Evolutionary conservation across 371 early-diverging fungal species (phyloP), one percentile per base, ranked within the genome.

Genomic region (Haplosporangium sp.): DNA sequence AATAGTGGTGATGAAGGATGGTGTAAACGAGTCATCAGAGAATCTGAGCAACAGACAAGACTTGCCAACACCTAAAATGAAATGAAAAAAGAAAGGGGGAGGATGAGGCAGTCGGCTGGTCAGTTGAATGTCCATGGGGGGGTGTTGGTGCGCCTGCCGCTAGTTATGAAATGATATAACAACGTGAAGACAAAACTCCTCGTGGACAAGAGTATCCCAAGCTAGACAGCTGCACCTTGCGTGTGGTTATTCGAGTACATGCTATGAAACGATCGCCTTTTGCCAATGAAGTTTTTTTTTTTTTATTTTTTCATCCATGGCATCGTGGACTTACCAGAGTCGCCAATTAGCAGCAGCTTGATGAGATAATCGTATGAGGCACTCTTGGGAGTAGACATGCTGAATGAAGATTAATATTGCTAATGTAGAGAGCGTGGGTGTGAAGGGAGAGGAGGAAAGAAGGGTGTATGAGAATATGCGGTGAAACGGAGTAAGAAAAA

Each of bases 341-440:
- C 99, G 48, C 99, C 99, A 83, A 99, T 99, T 59, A 99, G 88
- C 67, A 99, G 91, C 55, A 99, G 91, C 85, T 99, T 99, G 91
- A 99, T 98, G 73, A 98, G 93, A 85, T 97, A 96, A 85, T 98
- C 99, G 87, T 97, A 97, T 52, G 91, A 90, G 74, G 95, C 94
- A 64, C 89, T 90, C 81, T 95, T 95, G 80, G 89, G 89, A 41
- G 93, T 89, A 51, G 95, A 76, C 95, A 95, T 95, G 55, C 59
- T 61, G 64, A 43, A 53, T 10, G 36, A 23, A 6, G 36, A 36
- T 54, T 16, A 40, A 23, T 40, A 14, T 40, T 13, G 54, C 52
- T 13, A 6, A 45, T 48, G n/a, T 8, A 50, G 60, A 23, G 52
- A n/a, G 36, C n/a, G 59, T 46, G 48, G 16, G 38, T 11, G 43